A percentile compares a stretch with the other conserved stretches of the same genome.
Conservation (phyloP, 2,329 filamentous ascomycete species). For the Geosmithia putterillii region DNA sequence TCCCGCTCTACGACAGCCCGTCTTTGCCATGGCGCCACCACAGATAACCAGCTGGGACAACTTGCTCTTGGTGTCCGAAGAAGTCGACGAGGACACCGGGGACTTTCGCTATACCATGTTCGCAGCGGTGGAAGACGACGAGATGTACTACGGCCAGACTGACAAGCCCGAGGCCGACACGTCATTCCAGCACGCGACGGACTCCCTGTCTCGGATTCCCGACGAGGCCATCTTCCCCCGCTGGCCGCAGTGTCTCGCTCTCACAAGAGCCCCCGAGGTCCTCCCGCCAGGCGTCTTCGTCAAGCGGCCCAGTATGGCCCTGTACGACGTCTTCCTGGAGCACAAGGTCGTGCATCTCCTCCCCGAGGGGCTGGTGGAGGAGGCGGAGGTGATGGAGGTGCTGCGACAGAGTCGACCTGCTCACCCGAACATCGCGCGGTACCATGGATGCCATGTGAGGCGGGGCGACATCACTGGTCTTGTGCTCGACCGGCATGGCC, state of each 20-base stretch:
- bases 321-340: conserved; percentile 5
- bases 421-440: conserved; percentile 14
- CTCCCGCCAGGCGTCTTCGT: conserved; percentile 3
- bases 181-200: conserved; percentile 3
- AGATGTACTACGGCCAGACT: conserved; percentile 7
- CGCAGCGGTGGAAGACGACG: conserved; percentile 9
- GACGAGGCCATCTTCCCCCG: conserved; percentile 4
- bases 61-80: conserved; percentile 7
- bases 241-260: conserved; percentile 4
- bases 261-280: conserved; percentile 2
- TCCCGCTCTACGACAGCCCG: too few relatives aligned
- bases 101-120: conserved; percentile 11
- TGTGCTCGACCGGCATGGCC: conserved; percentile 8
- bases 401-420: conserved; percentile 8
- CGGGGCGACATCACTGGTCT: conserved; percentile 11
- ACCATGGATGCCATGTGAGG: conserved; percentile 13
- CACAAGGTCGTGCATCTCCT: conserved; percentile 6
- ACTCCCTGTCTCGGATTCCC: conserved; percentile 3
- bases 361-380: conserved; percentile 5
- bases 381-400: conserved; percentile 8
- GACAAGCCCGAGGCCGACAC: conserved; percentile 5
- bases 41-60: conserved; percentile 3
- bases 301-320: conserved; percentile 5
- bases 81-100: conserved; percentile 5
- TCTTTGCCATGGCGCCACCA: conserved; percentile 3